These are phyloP conservation scores for Colletotrichum brevisporum DNA, from an alignment of 2,329 filamentous ascomycete species.

Conservation along the genomic window DNA sequence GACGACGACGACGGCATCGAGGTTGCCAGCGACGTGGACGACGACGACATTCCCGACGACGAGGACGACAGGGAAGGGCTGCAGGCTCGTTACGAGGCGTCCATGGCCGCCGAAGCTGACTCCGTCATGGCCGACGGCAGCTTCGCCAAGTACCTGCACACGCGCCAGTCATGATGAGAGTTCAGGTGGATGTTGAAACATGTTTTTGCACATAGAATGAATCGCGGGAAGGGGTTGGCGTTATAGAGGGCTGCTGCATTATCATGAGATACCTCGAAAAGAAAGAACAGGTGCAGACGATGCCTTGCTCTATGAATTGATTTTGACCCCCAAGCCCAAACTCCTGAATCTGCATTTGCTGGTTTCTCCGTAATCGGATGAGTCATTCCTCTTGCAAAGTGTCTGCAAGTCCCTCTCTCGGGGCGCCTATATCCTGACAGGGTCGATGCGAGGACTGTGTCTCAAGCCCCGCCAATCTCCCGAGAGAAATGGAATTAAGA, in stretches of 20 bases:
- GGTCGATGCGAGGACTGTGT: not conserved
- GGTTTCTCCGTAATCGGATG: not conserved
- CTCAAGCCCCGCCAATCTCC: not conserved
- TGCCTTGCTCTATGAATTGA: slow-evolving; percentile 41
- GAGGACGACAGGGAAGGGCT: slow-evolving; percentile 76
- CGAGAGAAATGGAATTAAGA: not conserved
- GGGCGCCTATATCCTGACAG: not conserved
- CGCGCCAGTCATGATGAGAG: slow-evolving; percentile 50
- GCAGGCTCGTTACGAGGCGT: slow-evolving; percentile 82
- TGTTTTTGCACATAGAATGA: slow-evolving; percentile 44
- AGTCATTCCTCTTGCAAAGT: not conserved
- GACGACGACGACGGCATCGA: slow-evolving; percentile 64
- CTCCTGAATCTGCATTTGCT: slow-evolving; percentile 29
- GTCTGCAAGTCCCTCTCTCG: too few relatives aligned
- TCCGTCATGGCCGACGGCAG: slow-evolving; percentile 69
- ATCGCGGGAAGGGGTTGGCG: slow-evolving; percentile 30
- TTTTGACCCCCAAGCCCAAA: slow-evolving; percentile 36
- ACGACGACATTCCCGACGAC: slow-evolving; percentile 71
- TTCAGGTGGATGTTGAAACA: slow-evolving; percentile 20
- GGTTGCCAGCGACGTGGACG: slow-evolving; percentile 71
- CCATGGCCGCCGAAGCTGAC: slow-evolving; percentile 73
- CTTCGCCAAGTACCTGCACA: slow-evolving; percentile 72
- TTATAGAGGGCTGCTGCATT: slow-evolving; percentile 41
- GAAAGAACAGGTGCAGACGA: slow-evolving; percentile 36
- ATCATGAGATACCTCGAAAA: slow-evolving; percentile 42